Evolutionary conservation across 768 basidiomycete genomes (phyloP).

Genomic region (Tricholoma terreum): DNA sequence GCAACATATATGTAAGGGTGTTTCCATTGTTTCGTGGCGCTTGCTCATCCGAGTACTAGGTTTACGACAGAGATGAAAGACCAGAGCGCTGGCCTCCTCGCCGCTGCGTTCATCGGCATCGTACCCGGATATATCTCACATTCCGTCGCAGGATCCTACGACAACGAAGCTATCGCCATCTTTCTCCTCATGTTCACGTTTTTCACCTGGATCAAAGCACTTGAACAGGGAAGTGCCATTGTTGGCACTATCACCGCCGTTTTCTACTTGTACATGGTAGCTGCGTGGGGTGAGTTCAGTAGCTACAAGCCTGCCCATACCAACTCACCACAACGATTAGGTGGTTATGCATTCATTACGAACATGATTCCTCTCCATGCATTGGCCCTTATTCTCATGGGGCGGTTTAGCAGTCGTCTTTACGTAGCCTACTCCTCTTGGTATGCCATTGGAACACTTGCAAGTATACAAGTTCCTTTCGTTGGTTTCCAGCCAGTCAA

Average conservation of each 20-base stretch:
- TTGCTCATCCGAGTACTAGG: slow-evolving; percentile 39
- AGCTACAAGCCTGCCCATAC: neutral
- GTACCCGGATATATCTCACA: slow-evolving; percentile 98
- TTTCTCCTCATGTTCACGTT: slow-evolving; percentile 99
- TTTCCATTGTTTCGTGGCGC: neutral
- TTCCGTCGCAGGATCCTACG: slow-evolving; percentile 98
- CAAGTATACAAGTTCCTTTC: slow-evolving; percentile 99
- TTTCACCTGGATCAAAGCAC: slow-evolving; percentile 93
- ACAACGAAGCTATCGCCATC: slow-evolving; percentile 99
- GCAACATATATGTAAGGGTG: slow-evolving; percentile 86
- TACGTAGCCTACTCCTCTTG: slow-evolving; percentile 96
- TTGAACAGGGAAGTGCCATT: slow-evolving; percentile 91
- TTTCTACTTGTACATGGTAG: slow-evolving; percentile 99
- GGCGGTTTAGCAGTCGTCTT: slow-evolving; percentile 85
- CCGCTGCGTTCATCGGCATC: slow-evolving; percentile 97
- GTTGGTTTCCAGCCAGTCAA: slow-evolving; percentile 98
- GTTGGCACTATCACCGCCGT: slow-evolving; percentile 88
- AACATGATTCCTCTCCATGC: slow-evolving; percentile 99
- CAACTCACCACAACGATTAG: slow-evolving; percentile 32
- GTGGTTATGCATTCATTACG: slow-evolving; percentile 98
- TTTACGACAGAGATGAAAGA: slow-evolving; percentile 97
- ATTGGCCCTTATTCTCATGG: slow-evolving; percentile 94
- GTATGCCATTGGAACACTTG: slow-evolving; percentile 96
- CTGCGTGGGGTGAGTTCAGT: slow-evolving; percentile 83
- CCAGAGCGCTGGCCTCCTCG: slow-evolving; percentile 91